These are phyloP conservation scores for Adansonia digitata DNA, from an alignment of 345 rosid genomes.

Conservation along the genomic window DNA sequence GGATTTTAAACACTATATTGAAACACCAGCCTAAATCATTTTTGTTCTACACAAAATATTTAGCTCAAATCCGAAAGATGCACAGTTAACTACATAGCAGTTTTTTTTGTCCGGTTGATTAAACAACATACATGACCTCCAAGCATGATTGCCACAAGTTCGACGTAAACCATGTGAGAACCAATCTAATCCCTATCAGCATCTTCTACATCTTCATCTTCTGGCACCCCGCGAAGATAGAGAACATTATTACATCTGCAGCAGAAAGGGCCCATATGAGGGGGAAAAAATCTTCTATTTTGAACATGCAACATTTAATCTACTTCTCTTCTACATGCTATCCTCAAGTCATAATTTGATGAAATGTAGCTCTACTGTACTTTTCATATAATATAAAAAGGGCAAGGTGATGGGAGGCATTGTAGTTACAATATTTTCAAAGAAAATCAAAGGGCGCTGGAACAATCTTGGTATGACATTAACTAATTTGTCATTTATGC, in stretches of 20 bases:
- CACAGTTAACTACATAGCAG: background rate
- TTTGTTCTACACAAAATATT: background rate
- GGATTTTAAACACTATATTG: background rate
- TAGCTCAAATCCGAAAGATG: background rate
- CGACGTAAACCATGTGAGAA: background rate
- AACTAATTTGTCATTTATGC: background rate
- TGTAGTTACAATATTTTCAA: background rate
- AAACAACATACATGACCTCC: background rate
- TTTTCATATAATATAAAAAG: background rate
- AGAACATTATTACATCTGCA: slow-evolving; percentile 91
- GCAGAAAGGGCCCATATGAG: background rate
- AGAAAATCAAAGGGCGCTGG: background rate
- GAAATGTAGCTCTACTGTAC: background rate
- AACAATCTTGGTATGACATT: background rate
- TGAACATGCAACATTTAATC: background rate
- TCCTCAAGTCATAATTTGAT: background rate
- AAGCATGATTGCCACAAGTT: background rate
- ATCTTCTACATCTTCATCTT: slow-evolving; percentile 86
- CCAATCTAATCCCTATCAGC: slow-evolving; percentile 51
- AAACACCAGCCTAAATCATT: background rate
- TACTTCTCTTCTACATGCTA: background rate
- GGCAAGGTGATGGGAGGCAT: background rate
- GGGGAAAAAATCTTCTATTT: background rate
- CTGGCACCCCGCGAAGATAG: slow-evolving; percentile 86
- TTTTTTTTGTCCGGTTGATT: background rate